Base-by-base conservation (phyloP, 2,329 filamentous ascomycete genomes). In the Trichoderma cornu-damae region DNA sequence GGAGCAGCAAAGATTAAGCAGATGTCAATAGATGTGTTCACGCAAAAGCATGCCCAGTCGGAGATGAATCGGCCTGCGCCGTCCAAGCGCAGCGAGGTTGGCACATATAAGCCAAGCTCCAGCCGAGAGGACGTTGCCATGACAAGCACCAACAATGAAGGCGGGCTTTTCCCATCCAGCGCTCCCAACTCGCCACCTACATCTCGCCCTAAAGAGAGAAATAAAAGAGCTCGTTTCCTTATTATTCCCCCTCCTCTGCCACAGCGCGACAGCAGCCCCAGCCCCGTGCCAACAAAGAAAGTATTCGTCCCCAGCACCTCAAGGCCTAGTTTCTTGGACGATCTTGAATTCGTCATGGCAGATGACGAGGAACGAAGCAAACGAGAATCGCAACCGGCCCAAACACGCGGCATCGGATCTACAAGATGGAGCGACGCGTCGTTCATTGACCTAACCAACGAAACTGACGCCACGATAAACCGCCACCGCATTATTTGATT, bases 281-380 rank as follows among this genome's bases (percentile, higher is more conserved):
- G 54, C 3, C 61, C 63, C 6, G 6, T 18, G 26, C 11, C 57
- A 57, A 69, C 65, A 63, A 77, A 75, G 60, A 77, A 72, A 59
- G 59, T 76, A 11, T 68, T 74, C 59, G 62, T 74, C 34, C 72
- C 75, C 11, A 69, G 69, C 40, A 65, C 64, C 24, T 73, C 72
- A 43, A 65, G 65, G 12, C 64, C 64, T 5, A 75, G 76, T 3
- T 78, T 75, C 64, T 73, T 75, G 60, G 64, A 67, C 24, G 74
- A 70, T 30, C 53, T 69, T 2, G 61, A 68, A 14, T 62, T 68
- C 6, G 62, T 65, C 1, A 61, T 59, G 1, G 62, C 67, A 11
- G 61, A 72, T 57, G 62, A 64, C 1, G 66, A 68, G 12, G 64
- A 61, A 6, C 58, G 58, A 48, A 28, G 67, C 20, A 61, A 61